Conservation (phyloP, 768 basidiomycete species). For the Boletus sp. region DNA sequence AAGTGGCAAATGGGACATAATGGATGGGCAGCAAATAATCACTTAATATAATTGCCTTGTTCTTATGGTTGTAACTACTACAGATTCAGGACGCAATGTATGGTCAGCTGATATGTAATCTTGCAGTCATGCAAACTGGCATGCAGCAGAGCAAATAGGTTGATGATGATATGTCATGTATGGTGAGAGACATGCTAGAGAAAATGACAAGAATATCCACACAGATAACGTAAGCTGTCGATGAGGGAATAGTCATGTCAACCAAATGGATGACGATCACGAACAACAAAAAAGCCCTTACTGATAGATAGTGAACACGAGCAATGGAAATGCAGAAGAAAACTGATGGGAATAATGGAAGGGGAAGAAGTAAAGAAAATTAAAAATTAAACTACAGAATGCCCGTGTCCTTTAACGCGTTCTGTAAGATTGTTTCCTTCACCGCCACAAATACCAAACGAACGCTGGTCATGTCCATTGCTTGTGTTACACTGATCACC, state of each 20-base stretch:
- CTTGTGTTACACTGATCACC: constrained; percentile 67
- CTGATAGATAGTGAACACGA: constrained; percentile 29
- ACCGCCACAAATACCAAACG: constrained; percentile 81
- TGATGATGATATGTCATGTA: constrained; percentile 32
- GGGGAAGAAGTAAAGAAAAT: background rate
- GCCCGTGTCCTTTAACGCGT: constrained; percentile 82
- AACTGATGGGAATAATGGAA: background rate
- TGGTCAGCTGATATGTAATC: too few species aligned
- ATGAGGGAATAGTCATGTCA: background rate
- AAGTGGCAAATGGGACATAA: too few species aligned
- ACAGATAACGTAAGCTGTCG: constrained; percentile 30
- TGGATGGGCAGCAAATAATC: too few species aligned
- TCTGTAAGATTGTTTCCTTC: constrained; percentile 91
- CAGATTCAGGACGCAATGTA: too few species aligned
- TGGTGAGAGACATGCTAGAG: constrained; percentile 21
- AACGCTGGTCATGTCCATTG: constrained; percentile 85
- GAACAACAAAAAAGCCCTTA: constrained; percentile 4
- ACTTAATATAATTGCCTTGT: too few species aligned
- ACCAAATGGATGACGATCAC: background rate
- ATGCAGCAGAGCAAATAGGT: constrained; percentile 20
- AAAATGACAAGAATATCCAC: constrained; percentile 28
- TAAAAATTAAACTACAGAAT: constrained; percentile 50
- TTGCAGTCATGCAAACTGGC: too few species aligned
- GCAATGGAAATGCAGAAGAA: background rate
- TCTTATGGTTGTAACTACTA: too few species aligned